Conservation (phyloP, 768 basidiomycete species). For the Kockovaella imperatae region DNA sequence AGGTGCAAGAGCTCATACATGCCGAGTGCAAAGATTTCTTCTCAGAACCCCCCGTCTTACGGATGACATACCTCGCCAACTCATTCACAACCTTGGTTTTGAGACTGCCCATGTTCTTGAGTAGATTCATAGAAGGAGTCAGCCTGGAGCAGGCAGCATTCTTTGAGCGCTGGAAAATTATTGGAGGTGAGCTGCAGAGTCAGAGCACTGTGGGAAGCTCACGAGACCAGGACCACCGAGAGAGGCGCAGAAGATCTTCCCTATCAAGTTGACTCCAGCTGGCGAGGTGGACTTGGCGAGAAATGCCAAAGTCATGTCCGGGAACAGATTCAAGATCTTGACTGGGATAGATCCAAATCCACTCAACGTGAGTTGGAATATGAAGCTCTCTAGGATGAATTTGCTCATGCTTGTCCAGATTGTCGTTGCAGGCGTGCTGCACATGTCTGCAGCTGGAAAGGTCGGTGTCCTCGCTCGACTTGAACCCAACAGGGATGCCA, state of each 20-base stretch:
- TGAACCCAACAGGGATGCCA: constrained; percentile 92
- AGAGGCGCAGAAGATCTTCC: constrained; percentile 81
- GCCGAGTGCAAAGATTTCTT: constrained; percentile 91
- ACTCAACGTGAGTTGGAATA: constrained; percentile 58
- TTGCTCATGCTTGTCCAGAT: too few relatives aligned
- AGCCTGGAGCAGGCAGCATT: constrained; percentile 74
- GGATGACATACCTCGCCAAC: constrained; percentile 75
- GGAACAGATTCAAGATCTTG: constrained; percentile 67
- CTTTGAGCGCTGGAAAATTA: constrained; percentile 97
- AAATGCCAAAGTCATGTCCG: constrained; percentile 67
- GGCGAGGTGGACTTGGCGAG: constrained; percentile 69
- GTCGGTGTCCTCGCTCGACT: constrained; percentile 87
- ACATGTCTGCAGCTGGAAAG: constrained; percentile 84
- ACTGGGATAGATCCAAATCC: constrained; percentile 87
- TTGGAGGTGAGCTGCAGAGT: constrained; percentile 54
- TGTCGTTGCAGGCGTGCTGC: constrained; percentile 91
- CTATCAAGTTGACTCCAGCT: constrained; percentile 57
- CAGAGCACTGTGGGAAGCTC: background rate
- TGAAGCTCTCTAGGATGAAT: too few relatives aligned
- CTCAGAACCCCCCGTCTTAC: constrained; percentile 57
- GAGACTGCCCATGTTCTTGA: constrained; percentile 74
- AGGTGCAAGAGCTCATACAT: constrained; percentile 86
- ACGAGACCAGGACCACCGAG: constrained; percentile 60
- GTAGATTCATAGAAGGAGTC: constrained; percentile 91
- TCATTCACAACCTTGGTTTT: constrained; percentile 58